A percentile compares a stretch with the other conserved stretches of the same genome.
phyloP scores from a whole-genome alignment of 139 green algal genomes.

The Chlorella sp. region DNA sequence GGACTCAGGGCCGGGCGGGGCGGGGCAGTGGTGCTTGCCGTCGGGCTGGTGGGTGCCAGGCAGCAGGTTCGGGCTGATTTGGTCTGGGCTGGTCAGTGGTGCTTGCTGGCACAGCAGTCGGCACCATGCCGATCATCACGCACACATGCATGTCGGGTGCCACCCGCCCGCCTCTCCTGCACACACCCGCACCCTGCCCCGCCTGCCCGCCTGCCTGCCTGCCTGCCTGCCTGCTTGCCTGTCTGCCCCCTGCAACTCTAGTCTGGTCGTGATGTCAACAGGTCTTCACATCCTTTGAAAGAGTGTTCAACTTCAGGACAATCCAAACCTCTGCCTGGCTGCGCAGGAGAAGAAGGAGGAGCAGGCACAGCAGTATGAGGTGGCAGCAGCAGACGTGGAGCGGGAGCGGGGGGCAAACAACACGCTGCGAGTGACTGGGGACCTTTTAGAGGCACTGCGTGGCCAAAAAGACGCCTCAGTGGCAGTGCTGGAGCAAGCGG shows the following conservation, averaged over 20 bases:
- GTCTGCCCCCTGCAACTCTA: too few species aligned
- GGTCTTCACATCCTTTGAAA: background rate
- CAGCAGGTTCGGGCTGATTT: background rate
- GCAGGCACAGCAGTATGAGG: conserved; percentile 1
- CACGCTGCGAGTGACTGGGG: background rate
- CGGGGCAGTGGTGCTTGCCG: background rate
- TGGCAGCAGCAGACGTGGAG: background rate
- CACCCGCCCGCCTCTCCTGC: background rate
- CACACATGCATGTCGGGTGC: background rate
- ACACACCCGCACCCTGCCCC: background rate
- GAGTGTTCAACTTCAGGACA: too few species aligned
- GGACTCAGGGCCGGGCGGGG: too few species aligned
- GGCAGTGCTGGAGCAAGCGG: background rate
- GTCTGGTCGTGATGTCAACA: background rate
- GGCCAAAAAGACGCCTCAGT: background rate
- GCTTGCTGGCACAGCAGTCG: background rate
- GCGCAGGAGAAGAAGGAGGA: conserved; percentile 17
- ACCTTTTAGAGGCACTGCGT: background rate
- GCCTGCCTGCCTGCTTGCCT: too few species aligned
- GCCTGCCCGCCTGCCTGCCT: background rate
- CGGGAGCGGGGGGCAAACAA: background rate
- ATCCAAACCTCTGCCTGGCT: background rate
- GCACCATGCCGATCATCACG: background rate
- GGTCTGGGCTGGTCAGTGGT: too few species aligned
- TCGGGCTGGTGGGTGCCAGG: background rate